Evolutionary conservation across 2,329 filamentous ascomycete genomes (phyloP), one percentile per base, ranked within the genome.

Genomic region (Penicillium vulpinum): DNA sequence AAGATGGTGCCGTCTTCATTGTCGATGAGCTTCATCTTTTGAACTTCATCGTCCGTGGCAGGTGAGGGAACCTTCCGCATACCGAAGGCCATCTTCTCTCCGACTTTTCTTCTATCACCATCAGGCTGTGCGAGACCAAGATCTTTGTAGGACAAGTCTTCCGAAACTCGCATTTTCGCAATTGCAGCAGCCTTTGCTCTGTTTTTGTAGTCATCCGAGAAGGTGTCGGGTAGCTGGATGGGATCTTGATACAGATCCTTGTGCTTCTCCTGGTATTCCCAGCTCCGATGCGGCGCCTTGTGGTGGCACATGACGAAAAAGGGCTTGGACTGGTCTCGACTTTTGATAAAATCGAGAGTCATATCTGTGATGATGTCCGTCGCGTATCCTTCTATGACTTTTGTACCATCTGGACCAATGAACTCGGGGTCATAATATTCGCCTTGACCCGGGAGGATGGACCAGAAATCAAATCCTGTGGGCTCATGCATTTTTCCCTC

Each of bases 251-350:
- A 84, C 2, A 83, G 66, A 43, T 76, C 38, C 54, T 78, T 79
- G 66, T 84, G 79, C 58, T 80, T 80, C 6, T 72, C 62, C 56
- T 83, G 71, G 51, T 71, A 81, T 60, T 83, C 80, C 81, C 81
- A 83, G 15, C 73, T 76, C 4, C 80, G 73, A 59, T 84, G 81
- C 0, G 81, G 81, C 0, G 81, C 81, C 60, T 84, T 84, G 65
- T 84, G 81, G 59, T 83, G 81, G 62, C 80, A 83, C 81, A 84
- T 83, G 41, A 82, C 62, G 62, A 83, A 83, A 67, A 83, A 83
- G 0, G 80, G 80, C 54, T 71, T 71, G 1, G 54, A 40, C 5
- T 56, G 59, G 39, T 72, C 70, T 8, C 71, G 68, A 21, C 66
- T 45, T 33, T 70, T 63, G 18, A 82, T 75, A 63, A 72, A 81